Evolutionary conservation across 1,139 yeast genomes (phyloP), one percentile per base, ranked within the genome.

Genomic region (Blastobotrys malaysiensis): DNA sequence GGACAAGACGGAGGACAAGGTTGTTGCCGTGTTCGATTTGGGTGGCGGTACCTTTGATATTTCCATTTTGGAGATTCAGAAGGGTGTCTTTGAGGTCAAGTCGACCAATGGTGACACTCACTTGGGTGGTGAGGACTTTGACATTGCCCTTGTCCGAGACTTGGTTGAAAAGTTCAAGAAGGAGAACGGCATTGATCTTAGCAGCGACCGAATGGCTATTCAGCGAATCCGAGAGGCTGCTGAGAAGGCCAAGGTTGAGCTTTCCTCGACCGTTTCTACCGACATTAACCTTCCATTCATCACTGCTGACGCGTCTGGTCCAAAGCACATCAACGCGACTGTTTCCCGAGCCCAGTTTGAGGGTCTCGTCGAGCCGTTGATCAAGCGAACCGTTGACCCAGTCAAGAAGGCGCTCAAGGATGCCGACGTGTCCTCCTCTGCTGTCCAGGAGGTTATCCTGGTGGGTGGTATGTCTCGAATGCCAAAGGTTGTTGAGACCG

Each of bases 391-490:
- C 58, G 76, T 91, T 64, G 97, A 91, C 72, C 99, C 99, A 69
- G 96, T 96, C 75, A 90, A 91, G 83, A 90, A 91, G 80, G 99
- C 99, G 59, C 79, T 93, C 74, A 93, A 91, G 81, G 99, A 95
- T 76, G 98, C 99, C 65, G 84, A 84, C 65, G 79, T 93, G 72
- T 67, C 85, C 62, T 82, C 96, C 56, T 86, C 95, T 59, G 95
- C 88, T 68, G 79, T 93, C 68, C 85, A 95, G 66, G 99, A 93
- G 77, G 98, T 93, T 66, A 86, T 93, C 71, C 82, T 93, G 65
- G 99, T 93, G 66, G 99, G 99, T 83, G 99, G 99, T 85, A 93
- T 91, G 99, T 87, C 98, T 61, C 89, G 99, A 82, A 93, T 93
- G 99, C 99, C 99, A 77, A 95, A 93, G 86, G 98, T 93, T 72